phyloP scores from a whole-genome alignment of 768 basidiomycete species.

The Tylopilus plumbeoviolaceoides region DNA sequence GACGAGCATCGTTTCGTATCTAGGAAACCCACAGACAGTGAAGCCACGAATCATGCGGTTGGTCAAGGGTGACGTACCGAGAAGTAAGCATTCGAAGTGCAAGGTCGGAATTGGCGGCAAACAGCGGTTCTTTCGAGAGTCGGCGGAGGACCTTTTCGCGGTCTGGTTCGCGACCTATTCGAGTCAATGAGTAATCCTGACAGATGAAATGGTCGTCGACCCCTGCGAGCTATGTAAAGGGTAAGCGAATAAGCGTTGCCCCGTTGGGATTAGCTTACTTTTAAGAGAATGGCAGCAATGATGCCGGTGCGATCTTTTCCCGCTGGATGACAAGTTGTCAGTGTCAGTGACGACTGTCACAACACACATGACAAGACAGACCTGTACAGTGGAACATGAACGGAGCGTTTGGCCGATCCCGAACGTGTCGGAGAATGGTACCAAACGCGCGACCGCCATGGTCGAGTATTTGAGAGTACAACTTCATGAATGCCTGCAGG shows the following conservation, averaged over 20 bases:
- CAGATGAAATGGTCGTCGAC: slow-evolving; percentile 63
- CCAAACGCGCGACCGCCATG: slow-evolving; percentile 66
- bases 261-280: slow-evolving; percentile 37
- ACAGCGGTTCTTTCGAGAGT: slow-evolving; percentile 65
- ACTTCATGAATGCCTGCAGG: slow-evolving; percentile 68
- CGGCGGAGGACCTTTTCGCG: slow-evolving; percentile 67
- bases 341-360: not conserved
- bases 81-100: slow-evolving; percentile 83
- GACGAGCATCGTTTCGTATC: slow-evolving; percentile 73
- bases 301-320: slow-evolving; percentile 84
- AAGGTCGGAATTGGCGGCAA: slow-evolving; percentile 68
- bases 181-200: slow-evolving; percentile 71
- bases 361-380: slow-evolving; percentile 11
- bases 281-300: slow-evolving; percentile 66
- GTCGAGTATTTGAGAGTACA: slow-evolving; percentile 79
- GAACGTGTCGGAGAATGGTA: slow-evolving; percentile 66
- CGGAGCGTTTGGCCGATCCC: slow-evolving; percentile 61
- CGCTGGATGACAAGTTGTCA: slow-evolving; percentile 40
- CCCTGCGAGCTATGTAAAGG: slow-evolving; percentile 56
- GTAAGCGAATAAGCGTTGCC: not conserved
- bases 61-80: slow-evolving; percentile 39
- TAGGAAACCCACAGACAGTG: slow-evolving; percentile 21
- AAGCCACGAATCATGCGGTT: not conserved
- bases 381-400: slow-evolving; percentile 78
- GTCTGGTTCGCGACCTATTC: slow-evolving; percentile 76